Evolutionary conservation across 2,329 filamentous ascomycete genomes (phyloP).

Genomic region (Colletotrichum truncatum): DNA sequence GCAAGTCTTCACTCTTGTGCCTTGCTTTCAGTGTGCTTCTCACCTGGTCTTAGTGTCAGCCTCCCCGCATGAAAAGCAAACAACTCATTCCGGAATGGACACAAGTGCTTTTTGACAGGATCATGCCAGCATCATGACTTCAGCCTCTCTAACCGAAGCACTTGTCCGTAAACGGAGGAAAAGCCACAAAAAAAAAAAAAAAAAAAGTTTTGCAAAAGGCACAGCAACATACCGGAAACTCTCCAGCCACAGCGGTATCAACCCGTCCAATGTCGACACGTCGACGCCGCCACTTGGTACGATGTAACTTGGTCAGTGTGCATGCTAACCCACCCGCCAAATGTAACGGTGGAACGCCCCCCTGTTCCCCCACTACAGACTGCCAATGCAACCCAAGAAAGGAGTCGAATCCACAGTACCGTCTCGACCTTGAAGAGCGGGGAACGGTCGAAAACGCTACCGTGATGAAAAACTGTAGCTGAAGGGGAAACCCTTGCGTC

Average conservation of each 20-base stretch:
- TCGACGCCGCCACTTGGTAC: conserved; percentile 21
- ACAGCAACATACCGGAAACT: not conserved
- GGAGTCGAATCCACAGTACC: conserved; percentile 7
- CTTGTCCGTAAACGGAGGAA: not conserved
- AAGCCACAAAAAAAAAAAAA: not conserved
- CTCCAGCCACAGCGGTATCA: conserved; percentile 24
- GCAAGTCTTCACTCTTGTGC: conserved; percentile 12
- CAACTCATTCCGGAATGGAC: not conserved
- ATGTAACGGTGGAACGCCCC: conserved; percentile 30
- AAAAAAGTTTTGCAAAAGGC: not conserved
- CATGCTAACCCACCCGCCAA: conserved; percentile 9
- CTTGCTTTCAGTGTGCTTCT: conserved; percentile 19
- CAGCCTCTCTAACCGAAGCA: conserved; percentile 6
- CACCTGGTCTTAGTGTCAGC: conserved; percentile 2
- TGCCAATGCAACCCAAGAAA: not conserved
- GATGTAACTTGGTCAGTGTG: conserved; percentile 16
- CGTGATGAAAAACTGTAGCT: not conserved
- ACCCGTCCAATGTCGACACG: conserved; percentile 21
- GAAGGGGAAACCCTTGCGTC: conserved; percentile 10
- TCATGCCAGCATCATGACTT: conserved; percentile 14
- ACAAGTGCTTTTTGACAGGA: conserved; percentile 8
- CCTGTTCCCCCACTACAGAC: conserved; percentile 1
- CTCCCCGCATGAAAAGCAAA: not conserved
- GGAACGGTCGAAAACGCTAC: not conserved
- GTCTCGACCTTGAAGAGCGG: not conserved